phyloP scores from a whole-genome alignment of 495 filamentous ascomycete species.

The Penicillium samsonianum region DNA sequence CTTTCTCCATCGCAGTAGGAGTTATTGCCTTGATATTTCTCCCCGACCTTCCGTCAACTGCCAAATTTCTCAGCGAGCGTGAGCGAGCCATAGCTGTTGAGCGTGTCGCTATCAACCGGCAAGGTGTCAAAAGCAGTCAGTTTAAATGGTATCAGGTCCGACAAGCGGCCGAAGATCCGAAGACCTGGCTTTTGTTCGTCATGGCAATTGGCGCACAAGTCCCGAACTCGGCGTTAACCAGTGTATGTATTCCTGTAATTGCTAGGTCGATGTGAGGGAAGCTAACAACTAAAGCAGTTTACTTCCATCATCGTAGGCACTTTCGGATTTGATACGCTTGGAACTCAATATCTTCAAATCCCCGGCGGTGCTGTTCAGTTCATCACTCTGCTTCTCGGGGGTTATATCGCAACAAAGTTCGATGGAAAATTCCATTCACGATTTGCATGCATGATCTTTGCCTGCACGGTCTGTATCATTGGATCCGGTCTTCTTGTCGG shows the following conservation, averaged over 20 bases:
- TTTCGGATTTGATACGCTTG: slow-evolving; percentile 56
- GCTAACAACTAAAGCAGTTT: slow-evolving; percentile 27
- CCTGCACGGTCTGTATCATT: slow-evolving; percentile 57
- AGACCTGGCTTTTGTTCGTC: slow-evolving; percentile 49
- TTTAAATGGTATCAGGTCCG: slow-evolving; percentile 52
- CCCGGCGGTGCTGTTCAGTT: slow-evolving; percentile 47
- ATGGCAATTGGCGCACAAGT: slow-evolving; percentile 39
- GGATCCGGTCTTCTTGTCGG: slow-evolving; percentile 56
- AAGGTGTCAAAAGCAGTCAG: slow-evolving; percentile 49
- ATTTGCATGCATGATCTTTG: slow-evolving; percentile 35
- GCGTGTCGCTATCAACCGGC: slow-evolving; percentile 43
- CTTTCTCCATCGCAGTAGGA: slow-evolving; percentile 36
- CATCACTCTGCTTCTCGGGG: slow-evolving; percentile 36
- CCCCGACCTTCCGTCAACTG: slow-evolving; percentile 48
- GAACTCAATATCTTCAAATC: slow-evolving; percentile 58
- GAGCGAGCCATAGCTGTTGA: slow-evolving; percentile 47
- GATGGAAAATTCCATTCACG: slow-evolving; percentile 33
- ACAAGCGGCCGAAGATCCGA: slow-evolving; percentile 49
- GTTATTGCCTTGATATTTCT: slow-evolving; percentile 41
- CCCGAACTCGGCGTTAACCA: slow-evolving; percentile 43
- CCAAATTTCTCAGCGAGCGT: slow-evolving; percentile 44
- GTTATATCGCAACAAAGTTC: slow-evolving; percentile 45
- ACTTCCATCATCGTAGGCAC: slow-evolving; percentile 50
- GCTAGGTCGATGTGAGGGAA: background rate
- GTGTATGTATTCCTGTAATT: slow-evolving; percentile 29